Conservation (phyloP, 345 rosid species). For the Arabidopsis thaliana region DNA sequence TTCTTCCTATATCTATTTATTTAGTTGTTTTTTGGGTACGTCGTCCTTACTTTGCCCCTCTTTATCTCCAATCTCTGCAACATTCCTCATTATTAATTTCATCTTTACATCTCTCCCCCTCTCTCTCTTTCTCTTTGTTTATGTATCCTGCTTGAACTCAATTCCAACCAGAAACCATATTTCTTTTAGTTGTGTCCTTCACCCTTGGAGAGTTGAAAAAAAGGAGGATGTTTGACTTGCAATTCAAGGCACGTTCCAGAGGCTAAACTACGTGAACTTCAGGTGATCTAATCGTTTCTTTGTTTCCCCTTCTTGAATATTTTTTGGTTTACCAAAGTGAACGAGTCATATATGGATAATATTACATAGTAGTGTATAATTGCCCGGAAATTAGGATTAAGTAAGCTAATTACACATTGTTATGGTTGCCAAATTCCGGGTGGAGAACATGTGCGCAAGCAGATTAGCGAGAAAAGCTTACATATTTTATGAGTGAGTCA, state of each 20-base stretch:
- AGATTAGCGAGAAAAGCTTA: slow-evolving; percentile 12
- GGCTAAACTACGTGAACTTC: slow-evolving; percentile 19
- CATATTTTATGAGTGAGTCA: neutral
- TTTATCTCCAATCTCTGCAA: slow-evolving; percentile 37
- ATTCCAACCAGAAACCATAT: slow-evolving; percentile 43
- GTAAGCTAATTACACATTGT: slow-evolving; percentile 5
- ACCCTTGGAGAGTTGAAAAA: slow-evolving; percentile 18
- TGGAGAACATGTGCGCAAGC: neutral
- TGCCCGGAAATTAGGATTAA: neutral
- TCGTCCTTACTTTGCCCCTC: slow-evolving; percentile 36
- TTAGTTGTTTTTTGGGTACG: slow-evolving; percentile 3
- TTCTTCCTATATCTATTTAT: neutral
- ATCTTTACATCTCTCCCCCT: slow-evolving; percentile 28
- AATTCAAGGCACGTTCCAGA: slow-evolving; percentile 33
- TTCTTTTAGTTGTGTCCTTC: slow-evolving; percentile 23
- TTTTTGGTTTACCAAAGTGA: neutral
- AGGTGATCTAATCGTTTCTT: slow-evolving; percentile 36
- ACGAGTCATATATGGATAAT: neutral
- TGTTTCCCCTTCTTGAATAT: neutral
- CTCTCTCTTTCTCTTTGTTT: slow-evolving; percentile 26
- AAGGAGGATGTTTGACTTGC: slow-evolving; percentile 38
- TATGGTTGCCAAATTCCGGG: neutral
- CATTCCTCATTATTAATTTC: slow-evolving; percentile 38
- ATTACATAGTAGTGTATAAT: slow-evolving; percentile 14
- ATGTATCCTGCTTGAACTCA: slow-evolving; percentile 39